Conservation (phyloP, 148 eudicot species). For the Beta vulgaris region DNA sequence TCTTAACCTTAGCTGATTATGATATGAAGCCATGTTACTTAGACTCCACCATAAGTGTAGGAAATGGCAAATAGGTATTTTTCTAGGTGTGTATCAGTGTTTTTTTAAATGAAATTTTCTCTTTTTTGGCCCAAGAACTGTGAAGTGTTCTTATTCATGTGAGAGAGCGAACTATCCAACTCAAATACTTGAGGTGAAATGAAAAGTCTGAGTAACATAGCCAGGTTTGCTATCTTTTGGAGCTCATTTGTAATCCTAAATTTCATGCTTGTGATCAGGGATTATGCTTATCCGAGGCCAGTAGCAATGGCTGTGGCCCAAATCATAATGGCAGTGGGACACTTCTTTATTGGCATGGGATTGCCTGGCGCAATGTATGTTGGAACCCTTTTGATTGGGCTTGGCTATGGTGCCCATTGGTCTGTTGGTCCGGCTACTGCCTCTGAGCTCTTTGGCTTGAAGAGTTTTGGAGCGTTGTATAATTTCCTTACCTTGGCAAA, state of each 20-base stretch:
- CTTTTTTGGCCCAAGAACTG: neutral
- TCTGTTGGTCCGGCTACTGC: slow-evolving; percentile 91
- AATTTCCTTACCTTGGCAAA: slow-evolving; percentile 88
- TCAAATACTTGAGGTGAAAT: neutral
- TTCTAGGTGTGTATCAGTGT: neutral
- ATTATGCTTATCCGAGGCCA: slow-evolving; percentile 84
- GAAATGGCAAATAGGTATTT: neutral
- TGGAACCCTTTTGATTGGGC: slow-evolving; percentile 87
- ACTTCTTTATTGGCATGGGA: slow-evolving; percentile 76
- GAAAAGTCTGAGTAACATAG: neutral
- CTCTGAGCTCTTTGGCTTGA: slow-evolving; percentile 89
- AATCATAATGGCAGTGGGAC: slow-evolving; percentile 73
- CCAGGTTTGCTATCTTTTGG: neutral
- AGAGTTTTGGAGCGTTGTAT: slow-evolving; percentile 82
- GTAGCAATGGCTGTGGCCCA: slow-evolving; percentile 80
- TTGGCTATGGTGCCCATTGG: slow-evolving; percentile 98
- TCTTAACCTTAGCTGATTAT: neutral
- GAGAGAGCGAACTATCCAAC: neutral
- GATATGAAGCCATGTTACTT: neutral
- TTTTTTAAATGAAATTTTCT: neutral
- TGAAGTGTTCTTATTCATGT: neutral
- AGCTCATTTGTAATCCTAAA: slow-evolving; percentile 15
- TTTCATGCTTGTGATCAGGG: slow-evolving; percentile 40
- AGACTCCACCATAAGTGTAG: neutral
- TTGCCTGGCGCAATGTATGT: slow-evolving; percentile 84